Evolutionary conservation across 768 basidiomycete species (phyloP).

Genomic region (Mycena metata): DNA sequence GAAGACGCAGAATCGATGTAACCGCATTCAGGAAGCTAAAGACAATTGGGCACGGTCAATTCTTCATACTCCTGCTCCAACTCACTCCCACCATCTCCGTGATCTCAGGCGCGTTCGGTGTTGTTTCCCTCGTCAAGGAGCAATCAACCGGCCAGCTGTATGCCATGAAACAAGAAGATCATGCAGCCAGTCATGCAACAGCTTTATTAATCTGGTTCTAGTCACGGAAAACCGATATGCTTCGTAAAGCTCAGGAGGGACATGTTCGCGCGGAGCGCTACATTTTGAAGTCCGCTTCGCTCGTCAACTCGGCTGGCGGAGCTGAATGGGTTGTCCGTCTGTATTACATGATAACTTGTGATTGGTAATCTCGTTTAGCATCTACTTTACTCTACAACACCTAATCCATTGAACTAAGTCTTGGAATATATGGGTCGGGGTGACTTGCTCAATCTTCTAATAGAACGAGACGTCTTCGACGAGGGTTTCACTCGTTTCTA

Average conservation of each 20-base stretch:
- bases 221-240: slow-evolving; percentile 92
- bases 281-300: slow-evolving; percentile 90
- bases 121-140: slow-evolving; percentile 93
- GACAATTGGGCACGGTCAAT: slow-evolving; percentile 92
- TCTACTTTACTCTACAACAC: slow-evolving; percentile 46
- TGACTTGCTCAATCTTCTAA: slow-evolving; percentile 95
- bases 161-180: slow-evolving; percentile 92
- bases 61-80: slow-evolving; percentile 5
- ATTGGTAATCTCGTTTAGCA: slow-evolving; percentile 66
- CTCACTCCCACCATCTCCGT: slow-evolving; percentile 37
- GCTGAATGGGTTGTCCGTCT: slow-evolving; percentile 96
- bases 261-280: slow-evolving; percentile 97
- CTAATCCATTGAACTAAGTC: slow-evolving; percentile 65
- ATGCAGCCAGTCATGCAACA: slow-evolving; percentile 13
- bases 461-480: slow-evolving; percentile 91
- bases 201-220: slow-evolving; percentile 48
- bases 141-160: slow-evolving; percentile 82
- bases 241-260: slow-evolving; percentile 96
- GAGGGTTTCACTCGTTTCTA: slow-evolving; percentile 95
- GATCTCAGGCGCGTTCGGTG: slow-evolving; percentile 89
- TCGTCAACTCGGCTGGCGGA: slow-evolving; percentile 77
- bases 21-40: slow-evolving; percentile 91
- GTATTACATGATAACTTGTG: slow-evolving; percentile 94
- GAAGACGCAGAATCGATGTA: slow-evolving; percentile 84
- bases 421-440: slow-evolving; percentile 97